Percentiles rank a stretch among this genome's conserved stretches.
These are phyloP conservation scores for Scenedesmus sp. DNA, from an alignment of 163 green algal genomes.

Conservation along the genomic window DNA sequence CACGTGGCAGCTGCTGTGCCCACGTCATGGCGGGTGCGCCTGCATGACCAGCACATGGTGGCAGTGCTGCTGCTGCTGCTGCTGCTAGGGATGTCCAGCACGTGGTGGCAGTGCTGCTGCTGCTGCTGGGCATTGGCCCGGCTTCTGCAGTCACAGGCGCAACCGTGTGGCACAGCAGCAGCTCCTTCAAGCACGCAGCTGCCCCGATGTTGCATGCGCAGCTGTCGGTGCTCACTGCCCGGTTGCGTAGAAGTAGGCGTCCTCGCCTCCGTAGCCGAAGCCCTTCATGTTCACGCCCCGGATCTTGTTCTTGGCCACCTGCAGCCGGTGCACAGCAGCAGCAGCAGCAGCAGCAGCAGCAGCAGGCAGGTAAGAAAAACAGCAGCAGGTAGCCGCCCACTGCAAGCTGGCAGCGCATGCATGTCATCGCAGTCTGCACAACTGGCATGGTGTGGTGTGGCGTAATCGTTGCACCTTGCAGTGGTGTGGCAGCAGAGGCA, in stretches of 20 bases:
- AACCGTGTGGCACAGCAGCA: neutral
- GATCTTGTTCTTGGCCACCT: constrained; percentile 59
- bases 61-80: neutral
- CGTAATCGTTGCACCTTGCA: neutral
- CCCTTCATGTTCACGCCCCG: constrained; percentile 81
- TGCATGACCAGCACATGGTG: neutral
- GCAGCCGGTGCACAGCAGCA: too few relatives aligned
- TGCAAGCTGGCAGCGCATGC: neutral
- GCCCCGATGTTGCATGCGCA: neutral
- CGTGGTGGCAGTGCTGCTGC: neutral
- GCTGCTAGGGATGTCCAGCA: neutral
- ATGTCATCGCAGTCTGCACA: neutral
- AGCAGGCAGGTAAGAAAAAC: neutral
- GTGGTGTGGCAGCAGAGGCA: too few relatives aligned
- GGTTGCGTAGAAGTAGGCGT: constrained; percentile 88
- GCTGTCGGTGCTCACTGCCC: constrained; percentile 54
- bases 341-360: neutral
- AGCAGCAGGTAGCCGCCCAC: neutral
- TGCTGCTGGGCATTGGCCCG: neutral
- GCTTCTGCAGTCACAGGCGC: neutral
- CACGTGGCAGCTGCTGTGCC: too few relatives aligned
- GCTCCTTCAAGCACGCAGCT: neutral
- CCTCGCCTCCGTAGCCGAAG: constrained; percentile 84
- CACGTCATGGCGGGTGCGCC: too few relatives aligned
- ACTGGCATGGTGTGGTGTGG: too few relatives aligned